A percentile compares a stretch with the other conserved stretches of the same genome.
Conservation (phyloP, 2,329 filamentous ascomycete species). For the Pyricularia sp. region DNA sequence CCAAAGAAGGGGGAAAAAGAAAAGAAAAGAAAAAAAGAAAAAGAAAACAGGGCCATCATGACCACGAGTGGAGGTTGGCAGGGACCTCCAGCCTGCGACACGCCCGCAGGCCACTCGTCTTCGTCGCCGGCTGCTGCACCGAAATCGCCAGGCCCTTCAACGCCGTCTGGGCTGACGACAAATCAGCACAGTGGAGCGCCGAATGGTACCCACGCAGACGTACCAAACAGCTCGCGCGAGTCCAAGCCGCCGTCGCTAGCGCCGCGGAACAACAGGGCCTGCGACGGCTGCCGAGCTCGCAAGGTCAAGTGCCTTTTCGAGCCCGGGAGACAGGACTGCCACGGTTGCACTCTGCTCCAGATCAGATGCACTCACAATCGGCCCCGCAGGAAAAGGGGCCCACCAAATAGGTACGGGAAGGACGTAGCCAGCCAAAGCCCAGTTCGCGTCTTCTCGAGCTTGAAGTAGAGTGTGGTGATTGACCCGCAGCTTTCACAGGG, state of each 20-base stretch:
- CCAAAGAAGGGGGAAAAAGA: no score
- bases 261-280: slow-evolving; percentile 18
- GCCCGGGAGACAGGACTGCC: slow-evolving; percentile 9
- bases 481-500: neutral
- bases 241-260: neutral
- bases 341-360: slow-evolving; percentile 15
- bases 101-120: neutral
- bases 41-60: neutral
- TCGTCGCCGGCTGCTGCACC: neutral
- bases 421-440: neutral
- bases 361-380: slow-evolving; percentile 18
- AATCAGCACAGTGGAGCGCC: neutral
- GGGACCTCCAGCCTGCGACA: neutral
- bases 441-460: neutral
- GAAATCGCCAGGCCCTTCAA: neutral
- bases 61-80: neutral
- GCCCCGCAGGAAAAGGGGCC: slow-evolving; percentile 17
- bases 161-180: neutral
- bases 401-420: slow-evolving; percentile 14
- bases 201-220: neutral
- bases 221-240: neutral
- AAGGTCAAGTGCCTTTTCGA: slow-evolving; percentile 18
- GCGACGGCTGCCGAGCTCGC: slow-evolving; percentile 18
- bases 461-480: neutral
- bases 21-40: neutral